These are phyloP conservation scores for Thelephora terrestris DNA, from an alignment of 1,284 basidiomycete genomes.

Conservation along the genomic window DNA sequence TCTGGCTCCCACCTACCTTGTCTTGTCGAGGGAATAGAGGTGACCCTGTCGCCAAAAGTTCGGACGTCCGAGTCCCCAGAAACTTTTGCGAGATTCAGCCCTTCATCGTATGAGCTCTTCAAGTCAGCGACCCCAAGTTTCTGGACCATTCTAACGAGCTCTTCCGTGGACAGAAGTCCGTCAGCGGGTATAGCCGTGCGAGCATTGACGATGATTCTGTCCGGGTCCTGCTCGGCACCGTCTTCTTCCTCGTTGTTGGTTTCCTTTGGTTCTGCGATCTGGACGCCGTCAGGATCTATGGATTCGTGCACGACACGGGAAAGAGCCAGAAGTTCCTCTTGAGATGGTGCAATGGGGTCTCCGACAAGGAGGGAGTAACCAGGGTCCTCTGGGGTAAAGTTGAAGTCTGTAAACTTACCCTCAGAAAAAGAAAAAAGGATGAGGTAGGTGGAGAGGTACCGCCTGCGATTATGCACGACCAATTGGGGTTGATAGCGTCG, in stretches of 20 bases:
- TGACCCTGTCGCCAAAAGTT: conserved; percentile 41
- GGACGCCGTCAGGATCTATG: conserved; percentile 49
- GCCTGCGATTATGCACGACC: conserved; percentile 80
- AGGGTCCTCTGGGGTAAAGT: conserved; percentile 80
- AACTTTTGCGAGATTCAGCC: conserved; percentile 23
- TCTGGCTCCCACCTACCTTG: conserved; percentile 60
- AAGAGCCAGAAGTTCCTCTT: conserved; percentile 41
- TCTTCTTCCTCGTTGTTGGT: conserved; percentile 35
- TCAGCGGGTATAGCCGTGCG: conserved; percentile 53
- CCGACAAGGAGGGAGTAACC: conserved; percentile 77
- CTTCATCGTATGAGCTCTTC: conserved; percentile 53
- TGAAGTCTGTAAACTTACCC: conserved; percentile 64
- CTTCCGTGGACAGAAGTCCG: conserved; percentile 57
- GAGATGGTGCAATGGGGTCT: conserved; percentile 41
- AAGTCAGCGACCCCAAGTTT: conserved; percentile 27
- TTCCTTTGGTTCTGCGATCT: conserved; percentile 18
- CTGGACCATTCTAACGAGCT: conserved; percentile 48
- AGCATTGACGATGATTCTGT: conserved; percentile 70
- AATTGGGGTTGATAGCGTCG: conserved; percentile 34
- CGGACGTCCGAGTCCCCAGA: conserved; percentile 12
- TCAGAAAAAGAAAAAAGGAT: conserved; percentile 1
- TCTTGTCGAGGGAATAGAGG: conserved; percentile 26
- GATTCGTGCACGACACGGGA: conserved; percentile 81
- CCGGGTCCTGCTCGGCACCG: conserved; percentile 45
- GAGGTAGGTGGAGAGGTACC: conserved; percentile 34